Evolutionary conservation across 345 rosid genomes (phyloP), one percentile per base, ranked within the genome.

Genomic region (Pistacia integerrima): DNA sequence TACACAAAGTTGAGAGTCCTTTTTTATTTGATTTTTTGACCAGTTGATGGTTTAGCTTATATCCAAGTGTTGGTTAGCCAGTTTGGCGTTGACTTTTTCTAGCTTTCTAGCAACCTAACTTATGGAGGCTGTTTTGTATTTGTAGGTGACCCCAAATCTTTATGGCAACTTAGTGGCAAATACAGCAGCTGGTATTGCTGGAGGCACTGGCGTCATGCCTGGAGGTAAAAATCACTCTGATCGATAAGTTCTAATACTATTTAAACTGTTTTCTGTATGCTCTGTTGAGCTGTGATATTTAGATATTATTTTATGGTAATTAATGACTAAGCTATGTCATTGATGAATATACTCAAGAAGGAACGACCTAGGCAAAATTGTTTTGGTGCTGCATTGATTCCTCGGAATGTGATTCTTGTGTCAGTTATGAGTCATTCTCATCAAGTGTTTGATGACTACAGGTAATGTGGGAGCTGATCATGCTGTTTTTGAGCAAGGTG

Each of bases 151-250:
- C 2, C 97, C 98, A 44, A 92, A 94, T 88, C 92, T 94, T 61
- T 94, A 94, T 54, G 98, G 98, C 52, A 94, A 93, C 78, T 87
- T 93, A 61, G 82, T 93, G 63, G 92, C 98, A 64, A 93, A 93
- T 83, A 90, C 93, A 2, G 97, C 98, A 9, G 98, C 97, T 66
- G 97, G 98, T 76, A 92, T 94, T 78, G 97, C 94, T 49, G 97
- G 97, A 80, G 97, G 98, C n/a, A 92, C 98, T 11, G 97, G 98
- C 76, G 91, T 91, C 78, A 94, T 94, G 98, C 98, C 98, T 9
- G 97, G 98, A 94, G 98, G 98, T 94, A 88, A 72, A 33, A 44
- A 25, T 58, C 81, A 79, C 52, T 38, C 41, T 38, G 33, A 60
- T 28, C 20, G 12, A 64, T 36, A 28, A 12, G 25, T 49, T 52